phyloP scores from a whole-genome alignment of 2,329 filamentous ascomycete species.

The Colletotrichum sp. region DNA sequence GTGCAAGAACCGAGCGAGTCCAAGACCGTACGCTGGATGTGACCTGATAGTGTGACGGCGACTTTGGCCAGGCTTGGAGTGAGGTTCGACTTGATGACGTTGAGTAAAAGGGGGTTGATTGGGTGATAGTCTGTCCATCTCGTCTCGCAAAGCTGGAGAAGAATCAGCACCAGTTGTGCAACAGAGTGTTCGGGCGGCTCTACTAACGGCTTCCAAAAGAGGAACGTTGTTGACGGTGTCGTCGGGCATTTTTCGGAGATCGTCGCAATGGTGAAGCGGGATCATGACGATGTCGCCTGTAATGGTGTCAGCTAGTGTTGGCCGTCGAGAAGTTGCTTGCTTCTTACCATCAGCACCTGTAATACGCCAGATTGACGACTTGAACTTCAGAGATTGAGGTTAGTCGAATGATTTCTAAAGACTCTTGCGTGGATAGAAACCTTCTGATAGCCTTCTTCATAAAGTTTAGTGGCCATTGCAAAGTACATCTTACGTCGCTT shows the following conservation, averaged over 20 bases:
- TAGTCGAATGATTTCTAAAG: background rate
- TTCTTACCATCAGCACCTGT: background rate
- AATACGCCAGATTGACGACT: background rate
- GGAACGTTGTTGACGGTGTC: background rate
- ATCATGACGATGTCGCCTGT: background rate
- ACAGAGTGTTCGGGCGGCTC: background rate
- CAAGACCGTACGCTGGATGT: constrained; percentile 24
- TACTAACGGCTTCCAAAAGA: background rate
- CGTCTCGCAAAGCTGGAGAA: background rate
- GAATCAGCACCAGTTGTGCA: background rate
- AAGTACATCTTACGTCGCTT: background rate
- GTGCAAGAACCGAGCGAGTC: background rate
- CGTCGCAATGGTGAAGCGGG: background rate
- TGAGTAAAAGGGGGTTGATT: background rate
- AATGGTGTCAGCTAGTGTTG: background rate
- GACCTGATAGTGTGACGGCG: background rate
- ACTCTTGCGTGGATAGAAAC: background rate
- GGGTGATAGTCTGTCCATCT: background rate
- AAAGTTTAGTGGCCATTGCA: background rate
- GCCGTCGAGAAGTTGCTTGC: background rate
- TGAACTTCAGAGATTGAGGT: background rate
- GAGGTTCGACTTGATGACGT: background rate
- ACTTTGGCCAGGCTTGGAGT: background rate
- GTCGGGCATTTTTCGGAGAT: background rate
- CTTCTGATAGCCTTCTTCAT: background rate